Percentiles rank a stretch among this genome's conserved stretches.
phyloP scores from a whole-genome alignment of 176 grass and related monocot species.

The Rhynchospora tenuis region DNA sequence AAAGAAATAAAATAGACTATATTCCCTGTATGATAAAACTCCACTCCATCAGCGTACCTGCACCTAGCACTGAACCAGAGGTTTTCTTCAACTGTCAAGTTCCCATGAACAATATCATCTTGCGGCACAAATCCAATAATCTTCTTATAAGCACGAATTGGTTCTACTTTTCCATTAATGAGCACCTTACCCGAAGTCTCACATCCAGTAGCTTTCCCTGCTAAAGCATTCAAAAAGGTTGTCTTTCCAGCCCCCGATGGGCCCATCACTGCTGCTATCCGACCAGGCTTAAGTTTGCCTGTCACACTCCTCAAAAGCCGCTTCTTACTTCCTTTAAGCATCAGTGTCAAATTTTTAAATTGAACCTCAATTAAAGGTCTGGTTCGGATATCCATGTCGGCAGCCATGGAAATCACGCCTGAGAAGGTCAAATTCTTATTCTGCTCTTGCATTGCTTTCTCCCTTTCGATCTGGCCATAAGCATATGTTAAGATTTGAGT shows the following conservation, averaged over 20 bases:
- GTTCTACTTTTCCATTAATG: constrained; percentile 73
- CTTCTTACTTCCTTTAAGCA: constrained; percentile 82
- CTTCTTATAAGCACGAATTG: constrained; percentile 76
- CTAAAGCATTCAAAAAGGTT: constrained; percentile 76
- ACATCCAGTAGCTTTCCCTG: constrained; percentile 82
- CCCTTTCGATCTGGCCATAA: constrained; percentile 89
- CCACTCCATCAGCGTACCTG: constrained; percentile 34
- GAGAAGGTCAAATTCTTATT: constrained; percentile 65
- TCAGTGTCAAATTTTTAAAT: constrained; percentile 81
- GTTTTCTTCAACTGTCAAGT: constrained; percentile 91
- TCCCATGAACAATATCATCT: constrained; percentile 96
- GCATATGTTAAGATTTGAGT: constrained; percentile 96
- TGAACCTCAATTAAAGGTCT: constrained; percentile 67
- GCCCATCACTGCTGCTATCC: constrained; percentile 85
- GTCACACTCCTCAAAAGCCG: constrained; percentile 67
- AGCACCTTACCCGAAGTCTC: constrained; percentile 48
- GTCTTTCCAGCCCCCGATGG: constrained; percentile 92
- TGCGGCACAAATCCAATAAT: constrained; percentile 97
- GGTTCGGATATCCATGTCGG: constrained; percentile 50
- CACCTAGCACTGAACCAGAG: constrained; percentile 93
- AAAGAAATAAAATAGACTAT: no score
- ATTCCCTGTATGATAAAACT: no score
- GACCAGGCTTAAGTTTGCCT: constrained; percentile 77
- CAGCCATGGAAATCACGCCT: constrained; percentile 86
- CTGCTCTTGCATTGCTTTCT: constrained; percentile 81